Base-by-base conservation (phyloP, 805 yeast species). In the Yarrowia divulgata region DNA sequence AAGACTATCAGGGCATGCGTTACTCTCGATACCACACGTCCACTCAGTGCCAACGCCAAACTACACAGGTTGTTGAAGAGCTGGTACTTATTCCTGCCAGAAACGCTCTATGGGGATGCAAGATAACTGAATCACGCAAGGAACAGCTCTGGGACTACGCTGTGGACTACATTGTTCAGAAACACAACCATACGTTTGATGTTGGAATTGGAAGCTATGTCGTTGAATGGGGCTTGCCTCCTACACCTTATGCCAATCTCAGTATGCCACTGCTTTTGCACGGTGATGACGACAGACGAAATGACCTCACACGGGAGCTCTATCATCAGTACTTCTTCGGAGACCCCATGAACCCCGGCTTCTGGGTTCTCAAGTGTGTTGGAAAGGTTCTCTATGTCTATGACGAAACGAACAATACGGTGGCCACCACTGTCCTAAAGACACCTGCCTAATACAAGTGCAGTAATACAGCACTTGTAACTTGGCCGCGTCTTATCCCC, bases 81-180 rank as follows among this genome's bases (percentile, higher is more conserved):
- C 23, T 63, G 35, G 48, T 63, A 1, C 48, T 63, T 16, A 48
- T 63, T 23, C 68, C 68, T 23, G 68, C 68, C 12, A 35, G 57
- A 39, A 48, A 37, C 8, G 57, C 48, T 23, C 39, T 63, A 1
- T 48, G 57, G 55, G 16, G 16, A 23, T 46, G 55, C 46, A 29
- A 37, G 1, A 63, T 63, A 3, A 9, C 32, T 1, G 48, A 40
- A 12, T 45, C 43, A 4, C 42, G 68, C n/a, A 49, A 48, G 12
- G 68, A 63, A 14, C 68, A 49, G 16, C 39, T 48, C 13, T 63
- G 68, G 68, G 68, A 63, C n/a, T 63, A 48, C 18, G 68, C 68
- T 23, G 46, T 48, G 16, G 57, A 63, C 10, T 63, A 37, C 32
- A n/a, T 48, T n/a, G 57, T 49, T 12, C 68, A 49, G 48, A 48